Evolutionary conservation across 176 grass and related monocot species (phyloP).

Genomic region (Alopecurus myosuroides): DNA sequence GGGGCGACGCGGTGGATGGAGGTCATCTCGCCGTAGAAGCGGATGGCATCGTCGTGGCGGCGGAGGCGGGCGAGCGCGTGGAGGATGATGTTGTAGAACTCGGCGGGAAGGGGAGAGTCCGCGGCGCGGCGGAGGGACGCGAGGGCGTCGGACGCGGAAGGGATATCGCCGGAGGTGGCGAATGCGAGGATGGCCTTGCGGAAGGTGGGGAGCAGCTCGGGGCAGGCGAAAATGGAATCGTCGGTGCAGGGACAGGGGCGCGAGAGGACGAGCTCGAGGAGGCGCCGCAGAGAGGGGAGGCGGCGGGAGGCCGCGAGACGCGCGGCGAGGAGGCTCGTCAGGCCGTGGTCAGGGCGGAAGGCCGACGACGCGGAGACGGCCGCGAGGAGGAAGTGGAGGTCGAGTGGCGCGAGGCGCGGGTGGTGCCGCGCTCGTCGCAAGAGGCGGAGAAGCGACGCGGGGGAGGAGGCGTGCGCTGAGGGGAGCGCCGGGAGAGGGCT

Average conservation of each 20-base stretch:
- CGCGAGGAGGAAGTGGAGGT: slow-evolving; percentile 65
- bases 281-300: slow-evolving; percentile 35
- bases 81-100: slow-evolving; percentile 70
- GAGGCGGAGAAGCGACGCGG: slow-evolving; percentile 36
- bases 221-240: slow-evolving; percentile 73
- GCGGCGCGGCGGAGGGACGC: slow-evolving; percentile 41
- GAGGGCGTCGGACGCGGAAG: slow-evolving; percentile 36
- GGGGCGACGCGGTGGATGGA: slow-evolving; percentile 40
- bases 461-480: slow-evolving; percentile 31
- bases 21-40: slow-evolving; percentile 57
- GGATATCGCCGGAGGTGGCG: slow-evolving; percentile 46
- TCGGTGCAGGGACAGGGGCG: slow-evolving; percentile 66
- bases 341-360: slow-evolving; percentile 72
- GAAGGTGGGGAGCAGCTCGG: slow-evolving; percentile 60
- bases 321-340: slow-evolving; percentile 38
- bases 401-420: slow-evolving; percentile 52
- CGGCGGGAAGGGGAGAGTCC: slow-evolving; percentile 48
- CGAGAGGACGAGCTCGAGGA: slow-evolving; percentile 49
- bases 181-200: slow-evolving; percentile 58
- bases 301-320: slow-evolving; percentile 52
- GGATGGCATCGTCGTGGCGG: slow-evolving; percentile 41
- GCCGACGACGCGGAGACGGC: slow-evolving; percentile 35
- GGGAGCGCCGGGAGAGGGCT: slow-evolving; percentile 40
- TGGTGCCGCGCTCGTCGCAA: slow-evolving; percentile 48
- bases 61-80: slow-evolving; percentile 33